Evolutionary conservation across 2,329 filamentous ascomycete genomes (phyloP).

Genomic region (Aureobasidium namibiae): DNA sequence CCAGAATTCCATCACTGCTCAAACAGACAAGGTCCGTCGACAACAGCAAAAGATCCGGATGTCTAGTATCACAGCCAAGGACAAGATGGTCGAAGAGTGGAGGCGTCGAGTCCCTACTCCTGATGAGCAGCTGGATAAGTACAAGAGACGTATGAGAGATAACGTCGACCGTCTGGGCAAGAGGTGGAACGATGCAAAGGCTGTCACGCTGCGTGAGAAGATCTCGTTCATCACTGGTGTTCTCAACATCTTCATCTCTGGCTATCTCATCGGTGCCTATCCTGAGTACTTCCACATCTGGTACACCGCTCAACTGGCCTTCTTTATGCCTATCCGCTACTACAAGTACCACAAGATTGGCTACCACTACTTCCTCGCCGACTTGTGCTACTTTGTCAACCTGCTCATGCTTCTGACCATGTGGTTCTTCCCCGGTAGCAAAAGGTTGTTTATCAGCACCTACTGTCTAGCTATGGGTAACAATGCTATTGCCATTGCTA

Average conservation of each 20-base stretch:
- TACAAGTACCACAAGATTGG: conserved; percentile 86
- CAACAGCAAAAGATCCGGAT: conserved; percentile 75
- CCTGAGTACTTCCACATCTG: conserved; percentile 85
- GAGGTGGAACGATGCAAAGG: conserved; percentile 83
- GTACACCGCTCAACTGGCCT: conserved; percentile 57
- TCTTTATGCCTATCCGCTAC: conserved; percentile 95
- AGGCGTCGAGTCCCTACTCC: conserved; percentile 74
- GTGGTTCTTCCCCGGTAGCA: conserved; percentile 85
- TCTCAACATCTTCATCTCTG: conserved; percentile 94
- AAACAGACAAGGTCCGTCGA: conserved; percentile 75
- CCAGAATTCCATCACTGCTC: conserved; percentile 70
- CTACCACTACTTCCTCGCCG: conserved; percentile 94
- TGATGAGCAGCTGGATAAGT: conserved; percentile 87
- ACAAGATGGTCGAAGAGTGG: conserved; percentile 90
- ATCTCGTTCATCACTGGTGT: conserved; percentile 92
- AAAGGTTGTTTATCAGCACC: conserved; percentile 81
- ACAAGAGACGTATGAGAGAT: conserved; percentile 75
- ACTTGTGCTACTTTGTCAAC: conserved; percentile 98
- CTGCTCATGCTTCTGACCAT: conserved; percentile 71
- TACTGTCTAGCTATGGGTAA: conserved; percentile 94
- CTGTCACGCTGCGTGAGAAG: conserved; percentile 86
- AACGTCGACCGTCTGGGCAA: conserved; percentile 81
- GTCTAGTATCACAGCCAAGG: conserved; percentile 68
- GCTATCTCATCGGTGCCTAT: conserved; percentile 80
- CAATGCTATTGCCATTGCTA: conserved; percentile 93